A percentile compares a stretch with the other conserved stretches of the same genome.
phyloP scores from a whole-genome alignment of 2,329 filamentous ascomycete genomes.

The Sordariomycetes sp. region DNA sequence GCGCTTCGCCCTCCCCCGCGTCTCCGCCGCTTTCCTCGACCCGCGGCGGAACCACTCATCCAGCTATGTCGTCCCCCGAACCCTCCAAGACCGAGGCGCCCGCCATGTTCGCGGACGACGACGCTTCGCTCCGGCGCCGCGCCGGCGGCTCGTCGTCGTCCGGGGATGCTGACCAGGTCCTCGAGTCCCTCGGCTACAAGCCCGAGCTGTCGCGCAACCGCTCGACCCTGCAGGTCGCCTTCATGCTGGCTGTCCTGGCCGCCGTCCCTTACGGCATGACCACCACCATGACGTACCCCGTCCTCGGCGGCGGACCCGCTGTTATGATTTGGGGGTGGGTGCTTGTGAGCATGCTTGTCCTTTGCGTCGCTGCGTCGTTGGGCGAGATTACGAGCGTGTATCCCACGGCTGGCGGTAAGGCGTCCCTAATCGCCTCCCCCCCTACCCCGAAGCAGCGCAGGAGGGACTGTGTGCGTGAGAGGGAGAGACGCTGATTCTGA shows the following conservation, averaged over 20 bases:
- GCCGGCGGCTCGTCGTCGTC: constrained; percentile 1
- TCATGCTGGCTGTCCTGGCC: constrained; percentile 68
- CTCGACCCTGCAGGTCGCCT: constrained; percentile 58
- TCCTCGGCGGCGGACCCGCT: constrained; percentile 55
- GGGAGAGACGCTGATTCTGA: background rate
- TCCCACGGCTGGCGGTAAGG: constrained; percentile 57
- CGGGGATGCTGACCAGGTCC: constrained; percentile 47
- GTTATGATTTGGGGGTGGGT: constrained; percentile 68
- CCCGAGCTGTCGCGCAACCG: constrained; percentile 53
- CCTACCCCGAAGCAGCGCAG: background rate
- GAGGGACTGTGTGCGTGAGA: background rate
- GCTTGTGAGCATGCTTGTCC: constrained; percentile 53
- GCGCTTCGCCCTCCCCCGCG: background rate
- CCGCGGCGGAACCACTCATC: background rate
- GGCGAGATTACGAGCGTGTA: constrained; percentile 68
- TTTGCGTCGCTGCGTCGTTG: constrained; percentile 60
- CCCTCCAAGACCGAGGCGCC: background rate
- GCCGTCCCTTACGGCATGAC: constrained; percentile 65
- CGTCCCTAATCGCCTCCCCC: background rate
- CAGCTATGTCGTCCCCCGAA: background rate
- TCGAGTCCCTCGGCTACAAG: constrained; percentile 56
- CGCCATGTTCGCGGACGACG: background rate
- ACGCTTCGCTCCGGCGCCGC: background rate
- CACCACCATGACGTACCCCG: constrained; percentile 58
- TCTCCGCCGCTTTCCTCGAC: background rate